A percentile compares a stretch with the other conserved stretches of the same genome.
phyloP scores from a whole-genome alignment of 1,284 basidiomycete genomes.

The Cutaneotrichosporon sp. region DNA sequence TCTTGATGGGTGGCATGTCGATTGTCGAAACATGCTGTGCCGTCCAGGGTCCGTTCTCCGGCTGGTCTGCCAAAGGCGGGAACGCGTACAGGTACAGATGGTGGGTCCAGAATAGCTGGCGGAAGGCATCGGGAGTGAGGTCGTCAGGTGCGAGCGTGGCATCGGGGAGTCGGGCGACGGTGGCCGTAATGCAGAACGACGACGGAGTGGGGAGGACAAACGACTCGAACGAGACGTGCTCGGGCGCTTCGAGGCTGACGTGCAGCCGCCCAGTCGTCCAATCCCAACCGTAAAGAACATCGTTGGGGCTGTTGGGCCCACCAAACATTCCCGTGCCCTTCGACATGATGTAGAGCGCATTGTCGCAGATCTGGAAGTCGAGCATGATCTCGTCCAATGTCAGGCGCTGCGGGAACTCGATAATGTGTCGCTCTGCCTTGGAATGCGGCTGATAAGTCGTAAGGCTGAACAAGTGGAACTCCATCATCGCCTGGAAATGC shows the following conservation, averaged over 20 bases:
- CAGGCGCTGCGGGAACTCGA: slow-evolving; percentile 34
- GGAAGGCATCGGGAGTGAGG: slow-evolving; percentile 30
- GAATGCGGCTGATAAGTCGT: slow-evolving; percentile 49
- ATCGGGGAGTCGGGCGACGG: slow-evolving; percentile 32
- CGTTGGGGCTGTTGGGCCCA: background rate
- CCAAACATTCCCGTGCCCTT: slow-evolving; percentile 9
- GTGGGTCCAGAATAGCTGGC: slow-evolving; percentile 38
- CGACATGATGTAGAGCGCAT: slow-evolving; percentile 46
- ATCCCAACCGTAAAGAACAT: slow-evolving; percentile 47
- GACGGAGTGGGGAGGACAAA: slow-evolving; percentile 45
- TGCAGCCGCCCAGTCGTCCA: slow-evolving; percentile 33
- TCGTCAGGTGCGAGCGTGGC: slow-evolving; percentile 26
- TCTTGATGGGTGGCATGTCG: slow-evolving; percentile 40
- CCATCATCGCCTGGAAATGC: slow-evolving; percentile 24
- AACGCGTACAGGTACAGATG: slow-evolving; percentile 47
- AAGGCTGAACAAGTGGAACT: slow-evolving; percentile 45
- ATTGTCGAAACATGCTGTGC: slow-evolving; percentile 41
- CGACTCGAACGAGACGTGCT: slow-evolving; percentile 37
- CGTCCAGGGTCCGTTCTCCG: slow-evolving; percentile 2
- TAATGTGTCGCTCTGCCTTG: slow-evolving; percentile 30
- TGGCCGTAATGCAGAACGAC: slow-evolving; percentile 41
- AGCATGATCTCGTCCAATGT: slow-evolving; percentile 24
- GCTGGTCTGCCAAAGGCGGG: slow-evolving; percentile 28
- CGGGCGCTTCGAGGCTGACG: slow-evolving; percentile 28
- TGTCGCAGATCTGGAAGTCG: slow-evolving; percentile 52